Base-by-base conservation (phyloP, 768 basidiomycete genomes). In the Auriscalpium microsporum region DNA sequence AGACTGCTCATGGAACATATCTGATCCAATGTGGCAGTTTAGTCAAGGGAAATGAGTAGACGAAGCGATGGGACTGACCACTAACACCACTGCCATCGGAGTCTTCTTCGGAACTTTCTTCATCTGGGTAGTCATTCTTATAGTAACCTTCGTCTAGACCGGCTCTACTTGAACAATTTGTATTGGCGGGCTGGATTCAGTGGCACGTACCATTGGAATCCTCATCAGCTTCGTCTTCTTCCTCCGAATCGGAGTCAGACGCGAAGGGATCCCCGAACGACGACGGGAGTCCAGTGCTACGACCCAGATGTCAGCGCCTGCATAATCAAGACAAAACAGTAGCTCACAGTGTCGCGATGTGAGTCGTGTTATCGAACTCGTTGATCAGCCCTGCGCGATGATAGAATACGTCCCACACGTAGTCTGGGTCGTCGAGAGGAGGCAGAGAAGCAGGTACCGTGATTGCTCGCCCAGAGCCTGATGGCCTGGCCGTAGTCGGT, bases 391-490 rank as follows among this genome's bases (percentile, higher is more conserved):
- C 75, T 0, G 84, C 83, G 21, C 82, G 75, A 59, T 85, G 86
- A 61, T 88, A 90, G 64, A 90, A 91, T 19, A 91, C 80, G 63
- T 91, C 89, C 81, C 84, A 90, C 21, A 91, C 89, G 60, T 87
- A 91, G 62, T 90, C 89, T 28, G 76, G 76, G 4, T 68, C 66
- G n/a, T 55, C 62, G 11, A 10, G 40, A 8, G 52, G 38, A 28
- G 11, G 50, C 11, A 53, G 36, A 2, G 58, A 48, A 9, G 53
- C 21, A 11, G 60, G 60, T 8, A n/a, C 50, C 9, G 28, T 4
- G 17, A 59, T 52, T 5, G 55, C 44, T 9, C 28, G n/a, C 34
- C 17, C 37, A 34, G 38, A 45, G 8, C 54, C 46, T 11, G 62
- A 49, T 13, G 61, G 48, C 6, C 56, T 38, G 10, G 55, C 59